Percentiles rank a stretch among this genome's conserved stretches.
Conservation (phyloP, 495 filamentous ascomycete species). For the Talaromyces nanjingensis region DNA sequence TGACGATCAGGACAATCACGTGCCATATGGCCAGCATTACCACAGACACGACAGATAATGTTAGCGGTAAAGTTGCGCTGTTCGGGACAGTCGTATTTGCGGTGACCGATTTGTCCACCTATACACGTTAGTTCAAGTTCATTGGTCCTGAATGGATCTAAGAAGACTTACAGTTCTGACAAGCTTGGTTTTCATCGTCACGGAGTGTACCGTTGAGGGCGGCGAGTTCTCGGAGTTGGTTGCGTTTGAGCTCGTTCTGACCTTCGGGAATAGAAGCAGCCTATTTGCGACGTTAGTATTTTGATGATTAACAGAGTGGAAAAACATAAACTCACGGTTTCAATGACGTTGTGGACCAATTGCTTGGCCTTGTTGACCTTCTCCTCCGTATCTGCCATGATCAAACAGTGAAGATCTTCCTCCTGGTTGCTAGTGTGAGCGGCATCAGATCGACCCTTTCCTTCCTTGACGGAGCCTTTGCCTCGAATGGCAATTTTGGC, state of each 20-base stretch:
- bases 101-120: slow-evolving; percentile 94
- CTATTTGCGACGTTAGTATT: slow-evolving; percentile 33
- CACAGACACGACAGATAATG: slow-evolving; percentile 98
- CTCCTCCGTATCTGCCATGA: slow-evolving; percentile 98
- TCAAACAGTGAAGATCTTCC: slow-evolving; percentile 96
- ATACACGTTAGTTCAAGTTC: slow-evolving; percentile 10
- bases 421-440: slow-evolving; percentile 99
- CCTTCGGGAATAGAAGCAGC: slow-evolving; percentile 97
- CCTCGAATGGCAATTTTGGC: slow-evolving; percentile 99
- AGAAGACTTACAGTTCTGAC: slow-evolving; percentile 79
- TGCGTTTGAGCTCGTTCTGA: slow-evolving; percentile 96
- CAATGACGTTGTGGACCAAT: slow-evolving; percentile 94
- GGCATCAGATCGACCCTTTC: slow-evolving; percentile 96
- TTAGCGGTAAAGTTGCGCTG: slow-evolving; percentile 96
- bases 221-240: slow-evolving; percentile 94
- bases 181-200: slow-evolving; percentile 98
- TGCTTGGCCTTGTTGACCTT: slow-evolving; percentile 98
- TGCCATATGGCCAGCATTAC: slow-evolving; percentile 89
- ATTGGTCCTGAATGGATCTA: neutral
- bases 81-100: slow-evolving; percentile 98
- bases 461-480: slow-evolving; percentile 99
- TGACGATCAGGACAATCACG: slow-evolving; percentile 90
- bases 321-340: slow-evolving; percentile 65
- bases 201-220: slow-evolving; percentile 96
- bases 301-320: neutral